phyloP scores from a whole-genome alignment of 768 basidiomycete species.

The Xerocomellus intermedius region DNA sequence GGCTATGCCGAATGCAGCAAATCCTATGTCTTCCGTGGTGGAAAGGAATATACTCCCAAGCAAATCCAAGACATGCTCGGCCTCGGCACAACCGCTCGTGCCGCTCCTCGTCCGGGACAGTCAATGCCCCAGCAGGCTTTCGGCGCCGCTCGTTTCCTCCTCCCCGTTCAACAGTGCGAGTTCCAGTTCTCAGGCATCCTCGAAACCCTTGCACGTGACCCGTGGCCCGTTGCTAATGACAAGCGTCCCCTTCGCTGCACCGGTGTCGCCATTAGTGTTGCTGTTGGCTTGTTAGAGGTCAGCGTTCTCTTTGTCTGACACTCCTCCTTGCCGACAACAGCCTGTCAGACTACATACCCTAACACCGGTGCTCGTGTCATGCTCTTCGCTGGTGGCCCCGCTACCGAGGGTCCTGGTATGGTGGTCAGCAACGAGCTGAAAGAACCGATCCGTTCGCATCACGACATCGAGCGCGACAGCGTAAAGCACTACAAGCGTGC shows the following conservation, averaged over 20 bases:
- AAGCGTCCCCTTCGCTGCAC: conserved; percentile 92
- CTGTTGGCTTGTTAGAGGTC: conserved; percentile 88
- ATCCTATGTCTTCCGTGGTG: conserved; percentile 98
- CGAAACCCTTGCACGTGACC: conserved; percentile 83
- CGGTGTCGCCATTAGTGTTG: conserved; percentile 91
- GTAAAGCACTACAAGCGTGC: conserved; percentile 98
- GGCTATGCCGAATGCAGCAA: conserved; percentile 96
- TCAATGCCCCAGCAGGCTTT: conserved; percentile 76
- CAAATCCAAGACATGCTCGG: conserved; percentile 99
- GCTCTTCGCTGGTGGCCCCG: conserved; percentile 93
- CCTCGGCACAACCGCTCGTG: conserved; percentile 67
- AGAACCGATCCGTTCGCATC: conserved; percentile 97
- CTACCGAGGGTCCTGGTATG: conserved; percentile 95
- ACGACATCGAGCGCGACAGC: conserved; percentile 96
- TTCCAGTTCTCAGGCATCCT: conserved; percentile 94
- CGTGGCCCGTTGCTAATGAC: conserved; percentile 97
- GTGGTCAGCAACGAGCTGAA: conserved; percentile 94
- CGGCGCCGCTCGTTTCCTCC: conserved; percentile 87
- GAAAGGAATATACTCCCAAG: conserved; percentile 94
- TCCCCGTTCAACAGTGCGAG: conserved; percentile 90
- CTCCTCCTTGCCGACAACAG: neutral
- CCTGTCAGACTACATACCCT: conserved; percentile 73
- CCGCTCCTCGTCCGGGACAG: conserved; percentile 84
- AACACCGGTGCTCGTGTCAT: conserved; percentile 96
- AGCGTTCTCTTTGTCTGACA: conserved; percentile 7